Conservation (phyloP, 2,329 filamentous ascomycete genomes). For the Xylariaceae sp. region DNA sequence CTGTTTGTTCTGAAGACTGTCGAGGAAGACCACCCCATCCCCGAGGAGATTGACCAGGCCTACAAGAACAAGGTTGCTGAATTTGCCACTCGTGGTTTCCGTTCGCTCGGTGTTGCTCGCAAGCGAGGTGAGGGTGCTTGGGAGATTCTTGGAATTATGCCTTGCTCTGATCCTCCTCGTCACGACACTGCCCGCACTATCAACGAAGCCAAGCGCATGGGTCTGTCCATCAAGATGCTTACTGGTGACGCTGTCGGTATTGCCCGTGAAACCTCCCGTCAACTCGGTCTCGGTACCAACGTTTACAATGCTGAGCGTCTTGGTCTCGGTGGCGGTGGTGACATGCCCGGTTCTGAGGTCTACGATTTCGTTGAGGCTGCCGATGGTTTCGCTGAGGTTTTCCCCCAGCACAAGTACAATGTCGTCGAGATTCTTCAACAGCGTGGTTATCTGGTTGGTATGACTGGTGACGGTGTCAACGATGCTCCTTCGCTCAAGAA, state of each 20-base stretch:
- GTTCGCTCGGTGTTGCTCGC: conserved; percentile 87
- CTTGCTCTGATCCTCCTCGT: conserved; percentile 85
- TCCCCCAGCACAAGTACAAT: conserved; percentile 93
- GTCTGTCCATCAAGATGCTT: conserved; percentile 92
- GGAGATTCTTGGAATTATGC: conserved; percentile 95
- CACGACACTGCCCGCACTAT: conserved; percentile 89
- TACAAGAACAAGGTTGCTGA: conserved; percentile 93
- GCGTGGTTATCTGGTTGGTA: conserved; percentile 88
- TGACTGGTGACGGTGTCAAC: conserved; percentile 96
- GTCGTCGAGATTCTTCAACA: conserved; percentile 91
- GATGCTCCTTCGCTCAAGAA: conserved; percentile 90
- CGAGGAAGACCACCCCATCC: conserved; percentile 77
- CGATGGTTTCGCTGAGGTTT: conserved; percentile 91
- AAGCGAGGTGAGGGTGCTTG: conserved; percentile 77
- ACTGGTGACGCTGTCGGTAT: conserved; percentile 94
- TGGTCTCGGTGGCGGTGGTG: conserved; percentile 82
- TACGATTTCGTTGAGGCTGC: conserved; percentile 95
- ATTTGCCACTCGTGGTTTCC: conserved; percentile 89
- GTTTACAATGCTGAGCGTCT: conserved; percentile 92
- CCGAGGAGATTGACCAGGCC: conserved; percentile 70
- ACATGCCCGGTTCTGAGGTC: conserved; percentile 90
- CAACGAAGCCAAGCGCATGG: conserved; percentile 81
- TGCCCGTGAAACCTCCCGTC: conserved; percentile 84
- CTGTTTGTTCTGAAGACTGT: conserved; percentile 84
- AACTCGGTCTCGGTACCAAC: conserved; percentile 88